Percentiles rank a stretch among this genome's conserved stretches.
These are phyloP conservation scores for Lactuca saligna DNA, from an alignment of 129 eudicot genomes.

Conservation along the genomic window DNA sequence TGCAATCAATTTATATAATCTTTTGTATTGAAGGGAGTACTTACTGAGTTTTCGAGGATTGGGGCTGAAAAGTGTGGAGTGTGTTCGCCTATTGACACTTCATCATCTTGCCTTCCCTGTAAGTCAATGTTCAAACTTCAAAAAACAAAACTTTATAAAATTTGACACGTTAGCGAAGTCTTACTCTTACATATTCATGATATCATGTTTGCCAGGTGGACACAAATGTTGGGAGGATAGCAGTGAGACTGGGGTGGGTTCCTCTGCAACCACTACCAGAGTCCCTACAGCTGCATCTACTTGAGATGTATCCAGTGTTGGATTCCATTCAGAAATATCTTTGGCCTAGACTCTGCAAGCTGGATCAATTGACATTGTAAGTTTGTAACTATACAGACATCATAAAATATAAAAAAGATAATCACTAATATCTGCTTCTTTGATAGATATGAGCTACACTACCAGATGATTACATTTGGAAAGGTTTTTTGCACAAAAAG, in stretches of 20 bases:
- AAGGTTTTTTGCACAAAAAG: constrained; percentile 98
- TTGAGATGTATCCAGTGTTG: constrained; percentile 79
- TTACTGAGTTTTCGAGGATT: constrained; percentile 74
- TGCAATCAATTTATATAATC: neutral
- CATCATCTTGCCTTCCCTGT: constrained; percentile 98
- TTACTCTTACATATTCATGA: too few species aligned
- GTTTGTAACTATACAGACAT: neutral
- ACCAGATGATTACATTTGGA: constrained; percentile 98
- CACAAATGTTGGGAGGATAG: constrained; percentile 85
- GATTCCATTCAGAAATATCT: constrained; percentile 81
- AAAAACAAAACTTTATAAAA: neutral
- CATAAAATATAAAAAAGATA: neutral
- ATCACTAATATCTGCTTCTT: constrained; percentile 24
- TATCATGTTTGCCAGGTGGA: constrained; percentile 56
- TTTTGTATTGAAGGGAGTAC: constrained; percentile 59
- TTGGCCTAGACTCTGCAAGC: constrained; percentile 92
- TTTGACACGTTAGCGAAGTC: neutral
- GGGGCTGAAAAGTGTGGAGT: constrained; percentile 97
- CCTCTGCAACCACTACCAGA: constrained; percentile 94
- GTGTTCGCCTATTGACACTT: constrained; percentile 91
- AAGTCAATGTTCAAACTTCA: constrained; percentile 28
- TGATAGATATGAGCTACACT: constrained; percentile 94
- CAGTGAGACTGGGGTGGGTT: constrained; percentile 97
- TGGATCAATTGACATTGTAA: constrained; percentile 85
- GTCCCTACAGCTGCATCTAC: constrained; percentile 73